phyloP scores from a whole-genome alignment of 495 filamentous ascomycete genomes.

The Extremus antarcticus region DNA sequence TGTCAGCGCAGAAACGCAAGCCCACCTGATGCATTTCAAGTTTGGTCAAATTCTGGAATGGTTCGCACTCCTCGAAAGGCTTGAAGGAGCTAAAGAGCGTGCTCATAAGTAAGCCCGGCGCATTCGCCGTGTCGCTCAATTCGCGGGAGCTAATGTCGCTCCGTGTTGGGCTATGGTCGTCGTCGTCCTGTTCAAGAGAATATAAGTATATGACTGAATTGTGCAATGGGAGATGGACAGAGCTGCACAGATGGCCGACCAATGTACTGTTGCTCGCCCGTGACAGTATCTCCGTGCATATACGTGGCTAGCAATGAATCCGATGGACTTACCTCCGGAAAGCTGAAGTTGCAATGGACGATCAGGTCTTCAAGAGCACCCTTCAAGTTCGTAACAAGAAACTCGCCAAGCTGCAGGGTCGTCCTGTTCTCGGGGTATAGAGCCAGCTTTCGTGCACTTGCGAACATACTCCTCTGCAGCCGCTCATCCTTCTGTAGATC shows the following conservation, averaged over 20 bases:
- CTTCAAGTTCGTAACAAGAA: not conserved
- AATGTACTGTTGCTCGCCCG: too few species aligned
- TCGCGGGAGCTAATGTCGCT: constrained; percentile 14
- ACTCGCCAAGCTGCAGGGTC: constrained; percentile 23
- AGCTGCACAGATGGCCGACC: too few species aligned
- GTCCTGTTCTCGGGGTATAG: constrained; percentile 28
- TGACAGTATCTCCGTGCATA: too few species aligned
- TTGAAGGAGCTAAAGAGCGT: constrained; percentile 29
- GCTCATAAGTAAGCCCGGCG: constrained; percentile 27
- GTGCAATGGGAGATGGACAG: too few species aligned
- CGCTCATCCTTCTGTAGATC: constrained; percentile 24
- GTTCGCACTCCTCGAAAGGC: constrained; percentile 31
- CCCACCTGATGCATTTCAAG: constrained; percentile 27
- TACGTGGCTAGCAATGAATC: too few species aligned
- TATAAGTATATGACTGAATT: too few species aligned
- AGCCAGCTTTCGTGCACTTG: constrained; percentile 24
- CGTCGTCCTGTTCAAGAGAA: too few species aligned
- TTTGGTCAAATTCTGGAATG: constrained; percentile 17
- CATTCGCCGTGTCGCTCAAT: constrained; percentile 30
- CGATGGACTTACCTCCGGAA: too few species aligned
- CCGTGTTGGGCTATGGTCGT: not conserved
- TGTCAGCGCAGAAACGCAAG: constrained; percentile 25
- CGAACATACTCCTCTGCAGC: constrained; percentile 24
- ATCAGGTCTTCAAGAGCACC: constrained; percentile 28
- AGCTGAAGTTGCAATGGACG: constrained; percentile 29